Base-by-base conservation (phyloP, 2,329 filamentous ascomycete genomes). In the Plectosphaerella plurivora region DNA sequence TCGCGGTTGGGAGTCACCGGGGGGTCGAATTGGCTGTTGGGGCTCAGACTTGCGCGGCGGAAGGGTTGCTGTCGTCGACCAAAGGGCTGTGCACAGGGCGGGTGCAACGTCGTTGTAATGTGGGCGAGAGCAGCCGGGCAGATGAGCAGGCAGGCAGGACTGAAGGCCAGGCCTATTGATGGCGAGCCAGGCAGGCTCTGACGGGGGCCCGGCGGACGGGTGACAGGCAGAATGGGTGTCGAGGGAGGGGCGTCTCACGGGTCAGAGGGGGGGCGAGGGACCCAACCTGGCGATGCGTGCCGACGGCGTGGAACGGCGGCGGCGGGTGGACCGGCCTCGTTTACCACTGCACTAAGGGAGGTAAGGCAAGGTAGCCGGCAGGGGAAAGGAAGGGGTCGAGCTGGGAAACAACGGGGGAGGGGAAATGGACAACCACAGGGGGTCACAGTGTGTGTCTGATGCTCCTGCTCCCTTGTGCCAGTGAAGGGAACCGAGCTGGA, bases 11-110 rank as follows among this genome's bases (percentile, higher is more conserved):
- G 28, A 33, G 28, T 33, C 28, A 33, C 28, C 3, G 11, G 28
- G 57, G 55, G 20, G 25, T 28, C 20, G 36, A 16, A 15, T 24
- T 52, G 53, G 52, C 20, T 53, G 8, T 11, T 35, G 50, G 48
- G 54, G 45, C 46, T 51, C 37, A 22, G 39, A 14, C n/a, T 16
- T 33, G 28, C 28, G 37, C 37, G 37, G 15, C 37, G 37, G 14
- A 12, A 14, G 37, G 37, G 16, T 39, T 15, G 37, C 41, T 44
- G 28, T 33, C 41, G 16, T 20, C 5, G 41, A 18, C 14, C 22
- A 7, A n/a, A 16, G 41, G 41, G 41, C 41, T 44, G 8, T 44
- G 41, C 41, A 44, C 28, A 33, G 28, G 28, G 41, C 41, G 16
- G 41, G 41, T 44, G 41, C 41, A 20, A 44, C 41, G 37, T 41